Base-by-base conservation (phyloP, 179 eudicot species). In the Beta macrorhiza region DNA sequence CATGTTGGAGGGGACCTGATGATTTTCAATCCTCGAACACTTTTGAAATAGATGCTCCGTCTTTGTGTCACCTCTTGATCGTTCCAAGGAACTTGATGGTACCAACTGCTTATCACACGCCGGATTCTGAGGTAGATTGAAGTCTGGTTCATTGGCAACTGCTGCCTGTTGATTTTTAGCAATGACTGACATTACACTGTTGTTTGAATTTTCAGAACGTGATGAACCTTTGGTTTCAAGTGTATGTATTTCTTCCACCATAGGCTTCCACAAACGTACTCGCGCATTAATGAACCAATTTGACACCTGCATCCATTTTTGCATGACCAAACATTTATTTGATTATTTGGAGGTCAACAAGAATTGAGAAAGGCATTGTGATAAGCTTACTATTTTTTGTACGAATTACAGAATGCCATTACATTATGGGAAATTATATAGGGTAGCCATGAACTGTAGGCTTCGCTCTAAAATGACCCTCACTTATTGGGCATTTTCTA, bases 211-310 rank as follows among this genome's bases (percentile, higher is more conserved):
- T 71, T 77, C 83, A 11, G 81, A 64, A 13, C 64, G 74, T 25
- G 78, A 42, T 0, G 29, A 47, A 16, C 71, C 81, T 75, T 84
- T 84, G 44, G 83, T 84, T 72, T 84, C 93, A 7, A 90, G 90
- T 79, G 67, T 81, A 84, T 92, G 91, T 53, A 92, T 88, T 84
- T 92, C 96, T 72, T 92, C 96, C 42, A 92, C 93, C 96, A 92
- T 92, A 14, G 96, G 96, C 59, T 92, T 92, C 96, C 96, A 92
- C 32, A 92, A 74, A 57, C 96, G 87, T 5, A 92, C 96, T 55
- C 96, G 83, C 47, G 96, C 86, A n/a, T 84, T 84, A 4, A 84
- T 84, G 83, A 84, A 84, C 86, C 86, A 84, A 58, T 81, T 84
- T 81, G 83, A 84, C 37, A 81, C 83, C 83, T 84, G 70, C 63